A percentile compares a stretch with the other conserved stretches of the same genome.
Conservation (phyloP, 176 grass and related monocot genomes). For the Musa itinerans region DNA sequence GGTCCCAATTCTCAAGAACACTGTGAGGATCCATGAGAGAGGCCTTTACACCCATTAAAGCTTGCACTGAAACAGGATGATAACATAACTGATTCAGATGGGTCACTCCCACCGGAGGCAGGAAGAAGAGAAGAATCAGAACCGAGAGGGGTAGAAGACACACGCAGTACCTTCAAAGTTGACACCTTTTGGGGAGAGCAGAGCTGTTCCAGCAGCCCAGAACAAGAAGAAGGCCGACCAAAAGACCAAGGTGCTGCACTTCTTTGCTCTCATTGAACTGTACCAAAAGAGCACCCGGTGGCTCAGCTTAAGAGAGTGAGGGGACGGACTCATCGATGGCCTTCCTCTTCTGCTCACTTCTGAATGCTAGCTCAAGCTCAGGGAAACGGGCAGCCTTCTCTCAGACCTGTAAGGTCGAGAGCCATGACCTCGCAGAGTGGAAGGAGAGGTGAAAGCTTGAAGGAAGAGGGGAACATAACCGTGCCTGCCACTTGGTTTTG, state of each 20-base stretch:
- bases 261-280: conserved; percentile 22
- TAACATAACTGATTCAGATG: not conserved
- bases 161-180: conserved; percentile 65
- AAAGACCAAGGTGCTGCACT: conserved; percentile 11
- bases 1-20: conserved; percentile 66
- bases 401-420: not conserved
- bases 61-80: conserved; percentile 40
- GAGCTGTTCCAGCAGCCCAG: conserved; percentile 26
- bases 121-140: not conserved
- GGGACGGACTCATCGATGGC: not conserved
- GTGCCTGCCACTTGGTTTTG: not conserved
- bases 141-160: not conserved
- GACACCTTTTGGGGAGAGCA: conserved; percentile 77
- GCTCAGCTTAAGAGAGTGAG: not conserved
- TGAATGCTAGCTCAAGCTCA: not conserved
- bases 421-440: not conserved
- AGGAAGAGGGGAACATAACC: conserved; percentile 3
- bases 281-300: conserved; percentile 28
- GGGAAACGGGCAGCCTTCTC: not conserved
- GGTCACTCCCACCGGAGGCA: not conserved
- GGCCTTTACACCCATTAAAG: conserved; percentile 61
- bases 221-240: conserved; percentile 16
- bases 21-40: conserved; percentile 59
- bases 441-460: not conserved
- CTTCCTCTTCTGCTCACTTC: conserved; percentile 27